Percentiles rank a stretch among this genome's conserved stretches.
Evolutionary conservation across 805 yeast genomes (phyloP).

Genomic region (Schwanniomyces pseudopolymorphus): DNA sequence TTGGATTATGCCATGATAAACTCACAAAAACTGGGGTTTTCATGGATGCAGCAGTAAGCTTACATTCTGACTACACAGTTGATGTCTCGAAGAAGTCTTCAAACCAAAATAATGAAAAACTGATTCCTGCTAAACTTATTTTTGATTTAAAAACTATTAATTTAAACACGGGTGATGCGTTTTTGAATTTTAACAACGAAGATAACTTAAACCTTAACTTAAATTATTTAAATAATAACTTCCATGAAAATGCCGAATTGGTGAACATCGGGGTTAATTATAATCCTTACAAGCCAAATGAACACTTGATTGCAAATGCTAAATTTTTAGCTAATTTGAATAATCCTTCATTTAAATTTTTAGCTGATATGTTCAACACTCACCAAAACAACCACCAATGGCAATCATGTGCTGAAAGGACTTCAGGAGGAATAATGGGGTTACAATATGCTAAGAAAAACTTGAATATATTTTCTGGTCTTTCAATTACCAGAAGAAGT

Average conservation of each 20-base stretch:
- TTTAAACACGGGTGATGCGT: conserved; percentile 32
- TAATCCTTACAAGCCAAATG: conserved; percentile 54
- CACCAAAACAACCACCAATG: conserved; percentile 48
- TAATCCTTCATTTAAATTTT: conserved; percentile 44
- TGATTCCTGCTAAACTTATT: conserved; percentile 46
- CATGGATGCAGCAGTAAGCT: conserved; percentile 34
- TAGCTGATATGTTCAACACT: conserved; percentile 29
- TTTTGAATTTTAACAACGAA: conserved; percentile 36
- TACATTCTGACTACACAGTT: conserved; percentile 40
- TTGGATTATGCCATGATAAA: conserved; percentile 32
- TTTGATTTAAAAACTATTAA: conserved; percentile 41
- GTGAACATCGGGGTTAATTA: conserved; percentile 48
- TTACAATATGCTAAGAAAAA: conserved; percentile 32
- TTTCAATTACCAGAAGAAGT: conserved; percentile 59
- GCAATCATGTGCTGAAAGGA: conserved; percentile 57
- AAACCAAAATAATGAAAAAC: conserved; percentile 35
- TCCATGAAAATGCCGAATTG: conserved; percentile 51
- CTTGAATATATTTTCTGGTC: conserved; percentile 45
- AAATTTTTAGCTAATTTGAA: conserved; percentile 45
- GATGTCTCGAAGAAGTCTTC: conserved; percentile 20
- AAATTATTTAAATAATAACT: conserved; percentile 42
- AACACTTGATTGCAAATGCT: conserved; percentile 46
- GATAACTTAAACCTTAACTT: conserved; percentile 37
- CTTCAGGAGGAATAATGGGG: conserved; percentile 53
- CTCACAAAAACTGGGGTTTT: conserved; percentile 47